Conservation (phyloP, 139 green algal species). For the Chlamydomonas incerta region DNA sequence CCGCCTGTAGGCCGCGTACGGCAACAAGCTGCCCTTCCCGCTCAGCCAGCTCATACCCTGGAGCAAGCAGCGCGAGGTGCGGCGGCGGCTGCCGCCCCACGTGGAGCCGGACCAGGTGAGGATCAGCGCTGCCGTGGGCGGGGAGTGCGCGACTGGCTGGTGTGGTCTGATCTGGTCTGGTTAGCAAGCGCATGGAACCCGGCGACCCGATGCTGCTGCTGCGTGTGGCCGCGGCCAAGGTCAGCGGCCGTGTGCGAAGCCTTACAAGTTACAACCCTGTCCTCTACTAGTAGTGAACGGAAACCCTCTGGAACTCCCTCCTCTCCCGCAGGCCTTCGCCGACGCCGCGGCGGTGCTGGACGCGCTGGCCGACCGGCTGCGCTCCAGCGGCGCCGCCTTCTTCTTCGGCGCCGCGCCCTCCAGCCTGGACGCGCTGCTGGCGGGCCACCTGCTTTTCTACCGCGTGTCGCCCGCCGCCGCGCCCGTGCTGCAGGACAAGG, state of each 20-base stretch:
- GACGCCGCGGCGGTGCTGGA: constrained; percentile 51
- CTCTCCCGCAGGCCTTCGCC: constrained; percentile 56
- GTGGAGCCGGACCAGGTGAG: constrained; percentile 54
- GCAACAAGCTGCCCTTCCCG: constrained; percentile 64
- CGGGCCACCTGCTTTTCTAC: constrained; percentile 73
- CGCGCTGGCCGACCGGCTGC: constrained; percentile 62
- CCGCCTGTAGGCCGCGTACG: constrained; percentile 56
- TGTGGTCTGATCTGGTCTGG: no score
- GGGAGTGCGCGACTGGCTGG: no score
- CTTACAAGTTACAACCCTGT: no score
- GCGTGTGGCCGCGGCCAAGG: no score
- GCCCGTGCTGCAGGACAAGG: constrained; percentile 62
- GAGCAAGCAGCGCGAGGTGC: constrained; percentile 54
- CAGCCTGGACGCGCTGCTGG: constrained; percentile 76
- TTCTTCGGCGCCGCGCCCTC: constrained; percentile 70
- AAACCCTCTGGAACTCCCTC: no score
- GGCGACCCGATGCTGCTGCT: no score
- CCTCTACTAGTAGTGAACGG: no score
- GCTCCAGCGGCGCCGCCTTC: constrained; percentile 48
- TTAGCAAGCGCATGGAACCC: no score
- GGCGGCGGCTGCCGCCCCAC: constrained; percentile 33
- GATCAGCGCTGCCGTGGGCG: no score
- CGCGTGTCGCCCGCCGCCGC: constrained; percentile 57
- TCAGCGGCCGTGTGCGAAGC: no score
- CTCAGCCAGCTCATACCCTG: constrained; percentile 70